Percentiles rank a stretch among this genome's conserved stretches.
Evolutionary conservation across 306 rosid genomes (phyloP).

Genomic region (Sphenostylis stenocarpa): DNA sequence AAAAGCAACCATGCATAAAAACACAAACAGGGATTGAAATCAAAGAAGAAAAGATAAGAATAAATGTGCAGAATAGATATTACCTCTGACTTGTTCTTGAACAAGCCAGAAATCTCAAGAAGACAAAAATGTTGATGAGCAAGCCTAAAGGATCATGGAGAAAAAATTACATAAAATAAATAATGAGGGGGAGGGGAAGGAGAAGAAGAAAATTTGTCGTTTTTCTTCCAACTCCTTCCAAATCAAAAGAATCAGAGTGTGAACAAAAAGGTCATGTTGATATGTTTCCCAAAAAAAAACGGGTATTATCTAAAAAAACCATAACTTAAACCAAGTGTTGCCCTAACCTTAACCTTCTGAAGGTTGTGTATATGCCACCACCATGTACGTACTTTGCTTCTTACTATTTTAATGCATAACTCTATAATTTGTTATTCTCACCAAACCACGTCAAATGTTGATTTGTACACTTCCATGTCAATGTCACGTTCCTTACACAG

Average conservation of each 20-base stretch:
- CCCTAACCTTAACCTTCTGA: neutral
- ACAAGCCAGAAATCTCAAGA: slow-evolving; percentile 30
- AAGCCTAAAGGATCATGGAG: neutral
- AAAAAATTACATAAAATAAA: neutral
- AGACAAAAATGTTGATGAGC: neutral
- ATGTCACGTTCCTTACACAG: neutral
- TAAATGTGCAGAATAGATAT: neutral
- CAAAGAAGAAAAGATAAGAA: neutral
- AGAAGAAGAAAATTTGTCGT: slow-evolving; percentile 4
- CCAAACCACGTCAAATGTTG: neutral
- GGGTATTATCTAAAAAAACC: too few species aligned
- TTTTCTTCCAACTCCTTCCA: slow-evolving; percentile 22
- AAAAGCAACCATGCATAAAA: neutral
- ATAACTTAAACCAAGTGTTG: neutral
- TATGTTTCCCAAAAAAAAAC: slow-evolving; percentile 24
- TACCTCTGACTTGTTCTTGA: slow-evolving; percentile 20
- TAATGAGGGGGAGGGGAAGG: neutral
- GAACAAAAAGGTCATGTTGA: slow-evolving; percentile 22
- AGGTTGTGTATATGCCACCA: slow-evolving; percentile 13
- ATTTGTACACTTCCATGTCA: neutral
- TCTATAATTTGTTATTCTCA: neutral
- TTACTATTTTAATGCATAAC: slow-evolving; percentile 16
- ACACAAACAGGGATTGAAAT: neutral
- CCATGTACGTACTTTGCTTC: slow-evolving; percentile 4
- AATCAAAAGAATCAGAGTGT: slow-evolving; percentile 17